Conservation (phyloP, 2,329 filamentous ascomycete genomes). For the Colletotrichum liriopes region DNA sequence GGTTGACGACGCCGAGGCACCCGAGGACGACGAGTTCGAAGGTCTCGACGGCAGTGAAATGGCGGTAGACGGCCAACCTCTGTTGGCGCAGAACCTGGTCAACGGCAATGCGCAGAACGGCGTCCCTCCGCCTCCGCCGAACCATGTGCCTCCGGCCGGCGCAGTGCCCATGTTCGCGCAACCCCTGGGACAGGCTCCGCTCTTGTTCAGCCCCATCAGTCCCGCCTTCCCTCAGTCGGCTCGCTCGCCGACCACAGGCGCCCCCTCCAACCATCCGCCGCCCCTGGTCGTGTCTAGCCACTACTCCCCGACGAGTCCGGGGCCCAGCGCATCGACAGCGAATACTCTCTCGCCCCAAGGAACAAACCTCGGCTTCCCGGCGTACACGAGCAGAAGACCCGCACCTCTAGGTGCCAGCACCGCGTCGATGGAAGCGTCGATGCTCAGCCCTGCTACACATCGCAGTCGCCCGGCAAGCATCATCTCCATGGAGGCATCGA, state of each 20-base stretch:
- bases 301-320: slow-evolving; percentile 26
- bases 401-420: slow-evolving; percentile 41
- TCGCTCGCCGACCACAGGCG: slow-evolving; percentile 25
- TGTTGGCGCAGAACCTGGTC: slow-evolving; percentile 42
- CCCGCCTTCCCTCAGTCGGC: slow-evolving; percentile 30
- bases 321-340: slow-evolving; percentile 29
- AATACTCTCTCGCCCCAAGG: slow-evolving; percentile 41
- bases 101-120: slow-evolving; percentile 35
- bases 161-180: slow-evolving; percentile 39
- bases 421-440: slow-evolving; percentile 42
- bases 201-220: slow-evolving; percentile 38
- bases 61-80: slow-evolving; percentile 51
- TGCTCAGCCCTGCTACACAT: slow-evolving; percentile 37
- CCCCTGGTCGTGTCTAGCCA: slow-evolving; percentile 37
- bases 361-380: slow-evolving; percentile 38
- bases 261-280: slow-evolving; percentile 32
- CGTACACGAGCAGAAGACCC: slow-evolving; percentile 34
- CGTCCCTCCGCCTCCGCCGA: slow-evolving; percentile 37
- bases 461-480: slow-evolving; percentile 35
- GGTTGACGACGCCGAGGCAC: slow-evolving; percentile 58
- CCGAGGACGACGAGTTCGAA: slow-evolving; percentile 63
- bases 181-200: slow-evolving; percentile 33
- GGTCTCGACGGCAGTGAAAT: slow-evolving; percentile 58
- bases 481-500: slow-evolving; percentile 41
- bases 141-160: slow-evolving; percentile 27